These are phyloP conservation scores for Salvia hispanica DNA, from an alignment of 257 asterid genomes.

Conservation along the genomic window DNA sequence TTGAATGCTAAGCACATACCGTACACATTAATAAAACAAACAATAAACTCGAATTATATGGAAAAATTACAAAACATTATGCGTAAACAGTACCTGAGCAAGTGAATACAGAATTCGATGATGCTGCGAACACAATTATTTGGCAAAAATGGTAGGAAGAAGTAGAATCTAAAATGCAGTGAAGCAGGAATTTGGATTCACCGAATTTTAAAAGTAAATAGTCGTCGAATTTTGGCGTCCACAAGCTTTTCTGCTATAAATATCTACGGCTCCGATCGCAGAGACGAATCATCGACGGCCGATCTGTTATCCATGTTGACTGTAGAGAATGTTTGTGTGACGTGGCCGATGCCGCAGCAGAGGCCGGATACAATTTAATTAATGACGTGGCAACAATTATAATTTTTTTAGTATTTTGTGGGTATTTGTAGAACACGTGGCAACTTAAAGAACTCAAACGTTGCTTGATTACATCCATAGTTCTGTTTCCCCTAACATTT, in stretches of 20 bases:
- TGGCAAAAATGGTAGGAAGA: conserved; percentile 27
- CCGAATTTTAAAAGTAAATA: conserved; percentile 25
- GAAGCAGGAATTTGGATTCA: conserved; percentile 12
- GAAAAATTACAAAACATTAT: background rate
- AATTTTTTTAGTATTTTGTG: background rate
- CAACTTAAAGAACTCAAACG: conserved; percentile 25
- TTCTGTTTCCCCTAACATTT: background rate
- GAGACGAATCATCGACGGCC: conserved; percentile 30
- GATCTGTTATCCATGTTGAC: conserved; percentile 18
- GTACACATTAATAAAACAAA: background rate
- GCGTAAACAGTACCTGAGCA: conserved; percentile 28
- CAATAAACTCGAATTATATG: background rate
- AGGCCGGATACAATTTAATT: conserved; percentile 27
- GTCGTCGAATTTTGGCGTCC: conserved; percentile 41
- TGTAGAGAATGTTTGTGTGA: conserved; percentile 12
- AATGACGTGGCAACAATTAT: conserved; percentile 35
- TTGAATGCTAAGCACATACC: background rate
- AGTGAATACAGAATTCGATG: background rate
- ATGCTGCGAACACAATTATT: background rate
- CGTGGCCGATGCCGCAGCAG: conserved; percentile 41
- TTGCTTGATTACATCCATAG: conserved; percentile 27
- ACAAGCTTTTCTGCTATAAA: conserved; percentile 32
- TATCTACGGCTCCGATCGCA: conserved; percentile 28
- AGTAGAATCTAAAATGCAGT: conserved; percentile 14
- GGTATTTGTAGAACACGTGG: conserved; percentile 36